Evolutionary conservation across 345 rosid species (phyloP).

Genomic region (Moricandia arvensis): DNA sequence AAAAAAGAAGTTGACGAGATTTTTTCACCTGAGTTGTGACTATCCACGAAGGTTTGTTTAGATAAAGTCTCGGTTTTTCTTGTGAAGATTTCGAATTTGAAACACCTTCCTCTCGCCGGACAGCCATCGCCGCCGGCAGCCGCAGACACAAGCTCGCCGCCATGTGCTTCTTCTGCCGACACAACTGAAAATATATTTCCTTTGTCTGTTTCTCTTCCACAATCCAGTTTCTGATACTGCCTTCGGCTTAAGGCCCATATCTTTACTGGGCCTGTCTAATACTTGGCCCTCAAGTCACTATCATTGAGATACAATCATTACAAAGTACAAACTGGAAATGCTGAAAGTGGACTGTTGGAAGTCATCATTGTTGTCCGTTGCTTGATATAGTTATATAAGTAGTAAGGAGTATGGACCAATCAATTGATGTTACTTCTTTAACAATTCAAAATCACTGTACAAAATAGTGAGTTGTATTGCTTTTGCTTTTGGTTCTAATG

Average conservation of each 20-base stretch:
- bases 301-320: neutral
- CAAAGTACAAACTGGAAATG: neutral
- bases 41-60: conserved; percentile 65
- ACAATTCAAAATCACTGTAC: conserved; percentile 19
- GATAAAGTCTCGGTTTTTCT: conserved; percentile 34
- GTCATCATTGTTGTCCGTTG: conserved; percentile 2
- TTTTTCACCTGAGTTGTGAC: conserved; percentile 66
- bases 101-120: conserved; percentile 22
- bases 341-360: neutral
- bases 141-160: conserved; percentile 29
- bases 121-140: conserved; percentile 7
- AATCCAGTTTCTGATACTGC: neutral
- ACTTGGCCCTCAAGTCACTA: neutral
- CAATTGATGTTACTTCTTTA: conserved; percentile 19
- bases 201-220: neutral
- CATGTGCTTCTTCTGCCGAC: conserved; percentile 2
- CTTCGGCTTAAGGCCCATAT: conserved; percentile 19
- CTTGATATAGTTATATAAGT: neutral
- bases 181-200: neutral
- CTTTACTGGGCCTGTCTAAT: neutral
- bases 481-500: neutral
- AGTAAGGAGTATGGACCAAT: neutral
- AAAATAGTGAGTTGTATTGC: conserved; percentile 16
- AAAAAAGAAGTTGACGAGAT: neutral
- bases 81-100: conserved; percentile 10